A percentile compares a stretch with the other conserved stretches of the same genome.
phyloP scores from a whole-genome alignment of 495 filamentous ascomycete genomes.

The Penicillium maclennaniae region DNA sequence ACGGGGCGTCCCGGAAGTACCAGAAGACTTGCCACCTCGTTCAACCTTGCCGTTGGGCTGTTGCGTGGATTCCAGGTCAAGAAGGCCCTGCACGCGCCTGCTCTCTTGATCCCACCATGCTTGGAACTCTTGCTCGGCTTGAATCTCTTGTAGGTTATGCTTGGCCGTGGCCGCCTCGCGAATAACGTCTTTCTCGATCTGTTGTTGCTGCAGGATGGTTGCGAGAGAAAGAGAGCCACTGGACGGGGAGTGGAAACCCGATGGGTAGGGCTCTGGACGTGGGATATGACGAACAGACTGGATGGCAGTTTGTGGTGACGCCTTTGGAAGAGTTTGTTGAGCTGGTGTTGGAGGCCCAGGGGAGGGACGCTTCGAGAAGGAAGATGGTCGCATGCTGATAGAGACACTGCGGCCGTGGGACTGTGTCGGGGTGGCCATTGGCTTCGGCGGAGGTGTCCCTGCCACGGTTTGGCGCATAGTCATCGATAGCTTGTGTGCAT shows the following conservation, averaged over 20 bases:
- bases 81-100: slow-evolving; percentile 60
- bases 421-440: slow-evolving; percentile 28
- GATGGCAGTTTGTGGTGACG: slow-evolving; percentile 34
- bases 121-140: slow-evolving; percentile 93
- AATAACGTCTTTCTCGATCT: slow-evolving; percentile 76
- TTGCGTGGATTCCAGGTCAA: slow-evolving; percentile 48
- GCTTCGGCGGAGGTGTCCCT: slow-evolving; percentile 39
- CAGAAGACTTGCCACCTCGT: slow-evolving; percentile 20
- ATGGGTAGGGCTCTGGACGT: slow-evolving; percentile 36
- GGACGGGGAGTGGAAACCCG: slow-evolving; percentile 41
- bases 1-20: slow-evolving; percentile 15
- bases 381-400: slow-evolving; percentile 16
- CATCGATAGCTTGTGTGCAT: slow-evolving; percentile 48
- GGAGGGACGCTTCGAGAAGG: slow-evolving; percentile 21
- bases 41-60: slow-evolving; percentile 27
- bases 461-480: slow-evolving; percentile 62
- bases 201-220: slow-evolving; percentile 87
- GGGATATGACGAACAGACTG: slow-evolving; percentile 49
- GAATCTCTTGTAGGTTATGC: slow-evolving; percentile 85
- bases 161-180: slow-evolving; percentile 77
- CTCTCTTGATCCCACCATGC: slow-evolving; percentile 98
- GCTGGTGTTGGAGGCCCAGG: slow-evolving; percentile 19
- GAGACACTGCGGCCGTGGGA: slow-evolving; percentile 27
- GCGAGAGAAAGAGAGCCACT: slow-evolving; percentile 67
- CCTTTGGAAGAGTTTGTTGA: slow-evolving; percentile 15